These are phyloP conservation scores for Eucalyptus pauciflora DNA, from an alignment of 345 rosid species.

Conservation along the genomic window DNA sequence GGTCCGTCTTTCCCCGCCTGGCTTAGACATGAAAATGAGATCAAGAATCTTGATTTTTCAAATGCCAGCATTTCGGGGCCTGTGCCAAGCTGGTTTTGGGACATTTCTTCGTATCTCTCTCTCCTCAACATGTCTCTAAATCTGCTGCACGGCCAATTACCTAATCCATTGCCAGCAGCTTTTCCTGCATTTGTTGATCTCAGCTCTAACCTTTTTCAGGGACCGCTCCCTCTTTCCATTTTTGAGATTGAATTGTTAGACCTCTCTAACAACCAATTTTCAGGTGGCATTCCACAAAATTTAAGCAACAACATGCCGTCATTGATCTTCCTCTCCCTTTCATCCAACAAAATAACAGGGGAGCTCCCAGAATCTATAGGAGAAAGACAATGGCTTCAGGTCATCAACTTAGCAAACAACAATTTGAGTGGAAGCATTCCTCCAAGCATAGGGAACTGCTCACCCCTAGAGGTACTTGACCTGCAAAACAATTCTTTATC, in stretches of 20 bases:
- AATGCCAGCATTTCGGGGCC: too few species aligned
- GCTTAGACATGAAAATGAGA: too few species aligned
- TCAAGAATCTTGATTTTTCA: too few species aligned
- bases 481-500: slow-evolving; percentile 15
- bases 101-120: too few species aligned
- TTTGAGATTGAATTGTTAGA: slow-evolving; percentile 5
- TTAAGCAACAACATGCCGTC: slow-evolving; percentile 6
- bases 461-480: slow-evolving; percentile 9
- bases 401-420: slow-evolving; percentile 23
- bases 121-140: too few species aligned
- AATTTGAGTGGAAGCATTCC: slow-evolving; percentile 17
- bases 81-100: too few species aligned
- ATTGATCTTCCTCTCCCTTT: slow-evolving; percentile 9
- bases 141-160: too few species aligned
- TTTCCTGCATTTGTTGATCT: too few species aligned
- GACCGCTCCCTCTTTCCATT: background rate
- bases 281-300: slow-evolving; percentile 5
- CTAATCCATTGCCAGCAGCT: too few species aligned
- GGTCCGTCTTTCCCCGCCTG: too few species aligned
- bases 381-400: background rate
- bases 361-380: slow-evolving; percentile 18
- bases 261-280: slow-evolving; percentile 17
- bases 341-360: slow-evolving; percentile 14
- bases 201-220: too few species aligned
- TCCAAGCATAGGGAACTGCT: slow-evolving; percentile 3